A percentile compares a stretch with the other conserved stretches of the same genome.
These are phyloP conservation scores for Nemania sp. DNA, from an alignment of 2,329 filamentous ascomycete species.

Conservation along the genomic window DNA sequence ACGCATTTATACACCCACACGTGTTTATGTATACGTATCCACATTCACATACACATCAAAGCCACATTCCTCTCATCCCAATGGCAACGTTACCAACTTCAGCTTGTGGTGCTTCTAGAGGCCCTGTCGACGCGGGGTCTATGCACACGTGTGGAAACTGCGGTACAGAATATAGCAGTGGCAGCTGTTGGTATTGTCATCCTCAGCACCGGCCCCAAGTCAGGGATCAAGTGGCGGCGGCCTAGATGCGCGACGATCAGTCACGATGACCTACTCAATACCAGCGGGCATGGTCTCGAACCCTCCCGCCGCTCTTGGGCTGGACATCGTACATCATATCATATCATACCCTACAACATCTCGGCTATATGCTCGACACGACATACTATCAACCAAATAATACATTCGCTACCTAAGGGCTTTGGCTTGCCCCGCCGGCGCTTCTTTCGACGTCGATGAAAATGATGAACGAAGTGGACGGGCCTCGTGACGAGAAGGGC, in stretches of 20 bases:
- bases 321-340: slow-evolving; percentile 12
- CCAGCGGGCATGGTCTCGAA: slow-evolving; percentile 17
- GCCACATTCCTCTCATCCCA: slow-evolving; percentile 15
- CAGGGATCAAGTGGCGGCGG: not conserved
- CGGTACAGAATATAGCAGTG: slow-evolving; percentile 41
- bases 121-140: slow-evolving; percentile 34
- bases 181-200: slow-evolving; percentile 44
- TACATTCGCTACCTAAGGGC: slow-evolving; percentile 10
- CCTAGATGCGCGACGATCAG: slow-evolving; percentile 18
- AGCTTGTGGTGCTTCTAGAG: slow-evolving; percentile 18
- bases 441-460: slow-evolving; percentile 14
- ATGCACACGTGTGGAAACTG: slow-evolving; percentile 42
- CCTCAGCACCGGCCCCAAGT: slow-evolving; percentile 37
- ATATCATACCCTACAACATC: slow-evolving; percentile 16
- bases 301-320: slow-evolving; percentile 7
- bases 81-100: slow-evolving; percentile 22
- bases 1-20: slow-evolving; percentile 2
- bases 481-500: not conserved
- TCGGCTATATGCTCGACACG: slow-evolving; percentile 14
- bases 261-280: slow-evolving; percentile 16
- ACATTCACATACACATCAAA: slow-evolving; percentile 7
- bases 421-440: not conserved
- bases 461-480: slow-evolving; percentile 12
- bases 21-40: not conserved
- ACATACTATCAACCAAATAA: slow-evolving; percentile 2